Conservation (phyloP, 208 protist species). For the Porcisia hertigi region DNA sequence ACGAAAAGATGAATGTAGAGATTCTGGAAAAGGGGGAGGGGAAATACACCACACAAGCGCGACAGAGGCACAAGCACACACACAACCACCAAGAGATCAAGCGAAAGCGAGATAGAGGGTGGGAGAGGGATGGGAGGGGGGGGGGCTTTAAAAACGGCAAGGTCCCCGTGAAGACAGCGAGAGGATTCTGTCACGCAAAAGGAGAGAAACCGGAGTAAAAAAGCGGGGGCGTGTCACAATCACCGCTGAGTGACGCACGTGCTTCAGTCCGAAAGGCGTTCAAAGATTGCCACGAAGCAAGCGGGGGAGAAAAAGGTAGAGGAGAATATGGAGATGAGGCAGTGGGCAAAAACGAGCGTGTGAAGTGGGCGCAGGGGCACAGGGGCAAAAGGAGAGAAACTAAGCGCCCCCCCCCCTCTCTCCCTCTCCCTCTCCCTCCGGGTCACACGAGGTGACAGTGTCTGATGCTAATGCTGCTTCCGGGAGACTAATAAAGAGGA, state of each 20-base stretch:
- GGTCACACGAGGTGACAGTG: too few species aligned
- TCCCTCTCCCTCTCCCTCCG: too few species aligned
- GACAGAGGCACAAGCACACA: too few species aligned
- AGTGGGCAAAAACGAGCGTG: too few species aligned
- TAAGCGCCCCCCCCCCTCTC: too few species aligned
- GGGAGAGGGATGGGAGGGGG: too few species aligned
- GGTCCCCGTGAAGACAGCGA: not conserved
- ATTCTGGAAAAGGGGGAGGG: too few species aligned
- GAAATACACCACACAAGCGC: too few species aligned
- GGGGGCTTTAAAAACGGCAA: not conserved
- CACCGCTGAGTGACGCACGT: not conserved
- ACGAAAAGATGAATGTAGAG: not conserved
- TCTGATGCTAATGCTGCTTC: too few species aligned
- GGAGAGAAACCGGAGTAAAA: not conserved
- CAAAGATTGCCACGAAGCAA: not conserved
- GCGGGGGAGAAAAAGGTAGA: not conserved
- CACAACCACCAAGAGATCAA: not conserved
- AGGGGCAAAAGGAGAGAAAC: conserved; percentile 1
- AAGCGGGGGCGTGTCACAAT: not conserved
- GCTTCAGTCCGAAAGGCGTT: not conserved
- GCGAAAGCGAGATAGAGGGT: not conserved
- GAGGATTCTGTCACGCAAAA: not conserved
- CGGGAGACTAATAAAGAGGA: too few species aligned
- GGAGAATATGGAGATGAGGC: not conserved
- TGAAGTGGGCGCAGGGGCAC: not conserved